phyloP scores from a whole-genome alignment of 169 alveolate genomes.

The Cryptosporidium meleagridis region DNA sequence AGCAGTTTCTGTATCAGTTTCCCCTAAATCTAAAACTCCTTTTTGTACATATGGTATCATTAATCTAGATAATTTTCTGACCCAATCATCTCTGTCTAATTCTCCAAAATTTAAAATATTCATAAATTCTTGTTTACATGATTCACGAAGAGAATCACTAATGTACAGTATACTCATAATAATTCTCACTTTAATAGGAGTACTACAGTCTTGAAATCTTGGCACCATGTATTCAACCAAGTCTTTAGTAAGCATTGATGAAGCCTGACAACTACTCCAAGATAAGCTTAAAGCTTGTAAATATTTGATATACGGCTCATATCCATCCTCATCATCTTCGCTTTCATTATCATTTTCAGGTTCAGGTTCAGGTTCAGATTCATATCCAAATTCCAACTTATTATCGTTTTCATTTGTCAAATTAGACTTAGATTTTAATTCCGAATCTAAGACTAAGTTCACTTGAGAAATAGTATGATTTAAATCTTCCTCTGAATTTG shows the following conservation, averaged over 20 bases:
- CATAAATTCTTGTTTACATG: conserved; percentile 36
- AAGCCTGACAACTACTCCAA: conserved; percentile 88
- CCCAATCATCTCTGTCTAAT: conserved; percentile 92
- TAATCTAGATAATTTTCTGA: conserved; percentile 87
- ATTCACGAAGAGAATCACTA: conserved; percentile 81
- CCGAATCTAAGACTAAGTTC: not conserved
- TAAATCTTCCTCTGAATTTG: not conserved
- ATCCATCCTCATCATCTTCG: conserved; percentile 61
- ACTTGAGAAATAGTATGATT: not conserved
- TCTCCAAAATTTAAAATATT: conserved; percentile 83
- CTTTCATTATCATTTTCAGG: not conserved
- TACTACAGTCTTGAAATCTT: conserved; percentile 83
- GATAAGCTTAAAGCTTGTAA: conserved; percentile 64
- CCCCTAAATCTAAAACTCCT: conserved; percentile 88
- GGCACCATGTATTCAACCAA: conserved; percentile 82
- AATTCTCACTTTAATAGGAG: conserved; percentile 86
- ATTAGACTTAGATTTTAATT: not conserved
- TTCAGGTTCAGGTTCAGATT: not conserved
- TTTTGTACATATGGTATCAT: conserved; percentile 86
- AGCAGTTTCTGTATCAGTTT: conserved; percentile 90
- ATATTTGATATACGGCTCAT: conserved; percentile 70
- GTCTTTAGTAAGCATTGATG: conserved; percentile 81
- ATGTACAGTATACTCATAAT: conserved; percentile 84
- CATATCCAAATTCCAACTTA: not conserved
- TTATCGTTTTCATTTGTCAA: not conserved